phyloP scores from a whole-genome alignment of 192 early-diverging fungal genomes.

The Backusella morwellensis region DNA sequence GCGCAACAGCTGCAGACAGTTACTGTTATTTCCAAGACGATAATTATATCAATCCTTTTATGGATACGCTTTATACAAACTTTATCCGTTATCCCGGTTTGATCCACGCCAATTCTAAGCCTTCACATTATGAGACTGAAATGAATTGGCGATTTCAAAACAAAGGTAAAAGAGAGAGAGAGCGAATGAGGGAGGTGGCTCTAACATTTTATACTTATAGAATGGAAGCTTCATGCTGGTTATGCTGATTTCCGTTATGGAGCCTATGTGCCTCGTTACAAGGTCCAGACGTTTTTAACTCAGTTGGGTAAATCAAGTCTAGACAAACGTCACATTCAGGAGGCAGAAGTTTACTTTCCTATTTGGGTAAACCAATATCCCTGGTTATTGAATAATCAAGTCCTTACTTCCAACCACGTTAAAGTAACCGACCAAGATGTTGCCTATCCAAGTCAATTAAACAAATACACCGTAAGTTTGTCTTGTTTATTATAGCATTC shows the following conservation, averaged over 20 bases:
- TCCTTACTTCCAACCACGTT: slow-evolving; percentile 35
- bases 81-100: slow-evolving; percentile 49
- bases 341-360: slow-evolving; percentile 55
- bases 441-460: not conserved
- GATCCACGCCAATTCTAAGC: slow-evolving; percentile 53
- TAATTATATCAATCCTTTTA: slow-evolving; percentile 45
- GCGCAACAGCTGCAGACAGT: slow-evolving; percentile 46
- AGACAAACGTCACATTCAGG: slow-evolving; percentile 42
- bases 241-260: slow-evolving; percentile 55
- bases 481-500: not conserved
- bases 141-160: slow-evolving; percentile 54
- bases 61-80: slow-evolving; percentile 59
- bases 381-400: slow-evolving; percentile 48
- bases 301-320: slow-evolving; percentile 48
- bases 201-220: slow-evolving; percentile 1
- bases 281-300: slow-evolving; percentile 48
- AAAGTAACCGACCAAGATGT: slow-evolving; percentile 36
- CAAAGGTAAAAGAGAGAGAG: slow-evolving; percentile 29
- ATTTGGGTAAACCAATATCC: slow-evolving; percentile 64
- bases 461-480: slow-evolving; percentile 6
- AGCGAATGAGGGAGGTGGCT: too few relatives aligned
- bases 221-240: slow-evolving; percentile 51
- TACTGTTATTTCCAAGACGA: slow-evolving; percentile 63
- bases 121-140: slow-evolving; percentile 46
- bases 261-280: slow-evolving; percentile 44